phyloP scores from a whole-genome alignment of 768 basidiomycete species.

The Boletus tylopilopsis region DNA sequence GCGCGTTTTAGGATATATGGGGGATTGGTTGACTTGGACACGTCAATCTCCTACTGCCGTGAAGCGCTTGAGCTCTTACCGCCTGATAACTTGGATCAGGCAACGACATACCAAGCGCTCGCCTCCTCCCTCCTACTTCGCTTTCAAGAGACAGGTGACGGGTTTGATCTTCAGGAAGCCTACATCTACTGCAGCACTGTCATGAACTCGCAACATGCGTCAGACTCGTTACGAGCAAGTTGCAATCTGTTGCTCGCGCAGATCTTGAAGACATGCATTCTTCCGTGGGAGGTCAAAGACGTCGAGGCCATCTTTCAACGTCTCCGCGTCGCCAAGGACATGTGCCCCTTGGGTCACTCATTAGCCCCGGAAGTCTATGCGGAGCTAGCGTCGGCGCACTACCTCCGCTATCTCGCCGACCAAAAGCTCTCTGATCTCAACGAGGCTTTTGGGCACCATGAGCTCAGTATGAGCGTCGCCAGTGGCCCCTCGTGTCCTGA shows the following conservation, averaged over 20 bases:
- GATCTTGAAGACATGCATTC: slow-evolving; percentile 19
- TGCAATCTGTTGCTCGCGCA: slow-evolving; percentile 21
- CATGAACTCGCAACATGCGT: neutral
- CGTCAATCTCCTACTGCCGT: slow-evolving; percentile 24
- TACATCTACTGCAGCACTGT: slow-evolving; percentile 14
- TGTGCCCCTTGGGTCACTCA: slow-evolving; percentile 19
- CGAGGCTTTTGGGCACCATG: slow-evolving; percentile 24
- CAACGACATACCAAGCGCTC: slow-evolving; percentile 13
- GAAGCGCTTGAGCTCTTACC: slow-evolving; percentile 22
- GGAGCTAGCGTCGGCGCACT: slow-evolving; percentile 19
- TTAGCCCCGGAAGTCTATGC: slow-evolving; percentile 22
- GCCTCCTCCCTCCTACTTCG: slow-evolving; percentile 22
- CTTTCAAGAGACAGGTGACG: slow-evolving; percentile 23
- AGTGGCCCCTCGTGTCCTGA: slow-evolving; percentile 15
- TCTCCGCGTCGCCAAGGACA: slow-evolving; percentile 22
- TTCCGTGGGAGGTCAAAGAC: slow-evolving; percentile 22
- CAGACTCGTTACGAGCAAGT: slow-evolving; percentile 13
- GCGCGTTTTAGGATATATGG: slow-evolving; percentile 17
- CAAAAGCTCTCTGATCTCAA: slow-evolving; percentile 17
- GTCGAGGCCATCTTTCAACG: slow-evolving; percentile 27
- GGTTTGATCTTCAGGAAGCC: slow-evolving; percentile 27
- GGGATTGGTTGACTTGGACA: slow-evolving; percentile 19
- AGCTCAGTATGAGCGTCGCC: slow-evolving; percentile 17
- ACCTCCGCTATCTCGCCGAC: slow-evolving; percentile 25
- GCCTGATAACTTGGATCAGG: slow-evolving; percentile 12